Conservation (phyloP, 1,139 yeast genomes). For the Lodderomyces metapsilosis region DNA sequence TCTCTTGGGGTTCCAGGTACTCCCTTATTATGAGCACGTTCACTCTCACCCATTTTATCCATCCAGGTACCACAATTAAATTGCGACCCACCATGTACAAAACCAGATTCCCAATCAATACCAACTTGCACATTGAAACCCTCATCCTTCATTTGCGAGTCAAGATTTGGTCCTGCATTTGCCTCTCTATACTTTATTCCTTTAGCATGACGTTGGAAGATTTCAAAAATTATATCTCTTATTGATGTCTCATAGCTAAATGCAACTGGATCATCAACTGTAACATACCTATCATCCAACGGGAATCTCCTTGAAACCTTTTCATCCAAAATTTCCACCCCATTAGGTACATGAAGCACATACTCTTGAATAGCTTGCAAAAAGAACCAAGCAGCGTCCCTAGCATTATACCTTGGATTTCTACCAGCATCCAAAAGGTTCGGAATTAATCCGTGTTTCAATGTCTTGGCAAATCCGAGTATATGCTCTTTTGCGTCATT, state of each 20-base stretch:
- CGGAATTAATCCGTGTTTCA: slow-evolving; percentile 94
- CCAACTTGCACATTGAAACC: slow-evolving; percentile 82
- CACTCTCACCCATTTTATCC: slow-evolving; percentile 99
- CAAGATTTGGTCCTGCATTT: slow-evolving; percentile 86
- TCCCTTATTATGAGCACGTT: slow-evolving; percentile 78
- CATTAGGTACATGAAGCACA: slow-evolving; percentile 64
- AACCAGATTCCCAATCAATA: slow-evolving; percentile 89
- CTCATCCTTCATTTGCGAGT: slow-evolving; percentile 87
- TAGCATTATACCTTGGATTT: slow-evolving; percentile 91
- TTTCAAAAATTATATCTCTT: slow-evolving; percentile 77
- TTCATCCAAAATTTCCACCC: slow-evolving; percentile 63
- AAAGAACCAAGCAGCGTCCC: slow-evolving; percentile 98
- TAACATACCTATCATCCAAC: slow-evolving; percentile 75
- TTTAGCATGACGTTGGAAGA: slow-evolving; percentile 78
- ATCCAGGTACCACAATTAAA: slow-evolving; percentile 98
- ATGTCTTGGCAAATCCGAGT: slow-evolving; percentile 82
- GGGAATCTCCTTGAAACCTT: slow-evolving; percentile 85
- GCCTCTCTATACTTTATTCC: slow-evolving; percentile 92
- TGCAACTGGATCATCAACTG: slow-evolving; percentile 69
- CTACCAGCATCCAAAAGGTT: slow-evolving; percentile 89
- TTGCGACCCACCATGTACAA: slow-evolving; percentile 89
- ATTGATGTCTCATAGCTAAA: slow-evolving; percentile 69
- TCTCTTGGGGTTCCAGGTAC: slow-evolving; percentile 96
- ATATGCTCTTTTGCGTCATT: slow-evolving; percentile 83
- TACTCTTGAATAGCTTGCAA: slow-evolving; percentile 86